Evolutionary conservation across 2,329 filamentous ascomycete species (phyloP).

Genomic region (Cladosporium sp.): DNA sequence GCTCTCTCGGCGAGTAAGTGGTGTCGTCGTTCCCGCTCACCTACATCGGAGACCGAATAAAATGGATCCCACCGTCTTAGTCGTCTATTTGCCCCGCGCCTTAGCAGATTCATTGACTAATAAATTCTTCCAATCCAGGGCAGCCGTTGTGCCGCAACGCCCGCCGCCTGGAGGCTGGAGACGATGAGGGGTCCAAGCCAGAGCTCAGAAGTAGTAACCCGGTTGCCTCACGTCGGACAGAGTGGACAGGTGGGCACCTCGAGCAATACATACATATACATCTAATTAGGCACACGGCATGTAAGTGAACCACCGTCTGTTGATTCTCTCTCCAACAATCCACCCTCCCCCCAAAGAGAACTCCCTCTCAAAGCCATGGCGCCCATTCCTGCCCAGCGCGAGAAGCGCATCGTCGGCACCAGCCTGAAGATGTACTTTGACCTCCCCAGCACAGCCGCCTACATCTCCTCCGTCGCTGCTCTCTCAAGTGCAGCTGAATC

Average conservation of each 20-base stretch:
- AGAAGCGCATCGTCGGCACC: constrained; percentile 68
- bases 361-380: constrained; percentile 22
- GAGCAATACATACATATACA: not conserved
- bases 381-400: constrained; percentile 37
- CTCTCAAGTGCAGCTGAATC: constrained; percentile 55
- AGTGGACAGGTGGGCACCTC: constrained; percentile 3
- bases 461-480: constrained; percentile 44
- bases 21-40: constrained; percentile 1
- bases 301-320: not conserved
- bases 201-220: not conserved
- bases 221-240: not conserved
- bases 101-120: not conserved
- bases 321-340: not conserved
- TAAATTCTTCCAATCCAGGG: not conserved
- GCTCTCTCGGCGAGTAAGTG: constrained; percentile 4
- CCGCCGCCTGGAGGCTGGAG: not conserved
- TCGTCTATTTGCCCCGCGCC: not conserved
- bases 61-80: not conserved
- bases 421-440: constrained; percentile 82
- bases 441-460: constrained; percentile 58
- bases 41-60: constrained; percentile 1
- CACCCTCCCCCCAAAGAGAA: constrained; percentile 8
- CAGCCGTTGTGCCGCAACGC: not conserved
- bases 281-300: not conserved
- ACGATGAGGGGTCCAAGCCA: not conserved